Evolutionary conservation across 495 filamentous ascomycete genomes (phyloP), one percentile per base, ranked within the genome.

Genomic region (Lentithecium fluviatile): DNA sequence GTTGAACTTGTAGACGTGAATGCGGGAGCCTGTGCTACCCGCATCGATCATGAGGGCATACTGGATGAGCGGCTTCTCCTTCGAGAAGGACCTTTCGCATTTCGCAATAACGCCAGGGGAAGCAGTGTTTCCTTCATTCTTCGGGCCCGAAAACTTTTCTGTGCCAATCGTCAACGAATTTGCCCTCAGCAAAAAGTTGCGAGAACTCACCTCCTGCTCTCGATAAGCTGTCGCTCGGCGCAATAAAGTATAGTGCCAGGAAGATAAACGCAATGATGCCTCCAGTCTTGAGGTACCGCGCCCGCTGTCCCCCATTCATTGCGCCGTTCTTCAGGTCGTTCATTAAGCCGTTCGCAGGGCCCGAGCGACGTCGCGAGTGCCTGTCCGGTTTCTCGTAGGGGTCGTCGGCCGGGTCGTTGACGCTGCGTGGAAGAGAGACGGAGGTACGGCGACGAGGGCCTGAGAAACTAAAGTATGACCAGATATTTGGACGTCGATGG

Each of bases 41-140:
- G 94, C 94, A 78, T 98, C 94, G 69, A 98, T 90, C 94, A 98
- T 97, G 65, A 96, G 82, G 57, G 90, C 94, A 79, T 97, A 97
- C 70, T 98, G 94, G 60, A 97, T 86, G 64, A 98, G 79, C 24
- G 95, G 95, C 77, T 96, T 98, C 43, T 88, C 84, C 32, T 85
- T 82, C 55, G 90, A 89, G 73, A 79, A 84, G 25, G 93, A 89
- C 70, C 85, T 89, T 47, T 84, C 84, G 80, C 94, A 98, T 76
- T 82, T 87, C 36, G 83, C 75, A 57, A 81, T 80, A 42, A 80
- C 76, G 0, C 84, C 79, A 0, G 81, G 77, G 20, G 79, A 72
- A 2, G 85, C 81, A 10, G 62, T 67, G 59, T 70, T 65, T 15
- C 68, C 73, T 6, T 63, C 62, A 1, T 59, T 74, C 70, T 45